A percentile compares a stretch with the other conserved stretches of the same genome.
Conservation (phyloP, 495 filamentous ascomycete genomes). For the Penicillium antarcticum region DNA sequence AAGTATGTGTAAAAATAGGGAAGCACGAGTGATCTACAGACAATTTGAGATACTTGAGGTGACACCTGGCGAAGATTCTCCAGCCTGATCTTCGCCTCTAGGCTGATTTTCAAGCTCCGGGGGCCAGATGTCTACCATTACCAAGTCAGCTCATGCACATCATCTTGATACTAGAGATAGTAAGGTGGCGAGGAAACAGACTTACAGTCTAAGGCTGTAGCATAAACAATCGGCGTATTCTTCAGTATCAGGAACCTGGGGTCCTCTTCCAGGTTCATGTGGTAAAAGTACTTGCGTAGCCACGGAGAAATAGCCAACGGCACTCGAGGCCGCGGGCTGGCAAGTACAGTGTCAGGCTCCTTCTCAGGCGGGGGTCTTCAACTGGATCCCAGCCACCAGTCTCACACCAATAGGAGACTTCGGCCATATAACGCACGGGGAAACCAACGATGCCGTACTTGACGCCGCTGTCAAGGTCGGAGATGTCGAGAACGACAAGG, state of each 20-base stretch:
- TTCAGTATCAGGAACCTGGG: constrained; percentile 5
- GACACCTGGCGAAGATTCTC: constrained; percentile 3
- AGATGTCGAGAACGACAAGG: constrained; percentile 17
- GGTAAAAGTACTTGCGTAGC: constrained; percentile 4
- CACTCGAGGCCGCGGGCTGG: constrained; percentile 10
- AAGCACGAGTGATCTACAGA: background rate
- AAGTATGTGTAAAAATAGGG: background rate
- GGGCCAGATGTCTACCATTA: constrained; percentile 15
- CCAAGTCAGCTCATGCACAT: constrained; percentile 8
- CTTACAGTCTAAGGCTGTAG: constrained; percentile 13
- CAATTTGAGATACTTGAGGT: too few species aligned
- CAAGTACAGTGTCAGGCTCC: constrained; percentile 8
- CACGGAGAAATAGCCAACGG: constrained; percentile 10
- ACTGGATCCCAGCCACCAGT: constrained; percentile 9
- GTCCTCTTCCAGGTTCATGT: background rate
- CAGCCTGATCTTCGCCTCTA: too few species aligned
- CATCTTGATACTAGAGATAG: too few species aligned
- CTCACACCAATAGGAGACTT: background rate
- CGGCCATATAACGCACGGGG: constrained; percentile 11
- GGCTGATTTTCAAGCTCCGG: constrained; percentile 2
- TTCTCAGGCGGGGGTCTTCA: constrained; percentile 7
- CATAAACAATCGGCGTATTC: constrained; percentile 9
- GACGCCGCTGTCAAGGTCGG: constrained; percentile 13
- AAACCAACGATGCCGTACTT: constrained; percentile 17
- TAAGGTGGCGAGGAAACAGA: constrained; percentile 6